Percentiles rank a stretch among this genome's conserved stretches.
phyloP scores from a whole-genome alignment of 345 rosid genomes.

The Rubroshorea leprosula region DNA sequence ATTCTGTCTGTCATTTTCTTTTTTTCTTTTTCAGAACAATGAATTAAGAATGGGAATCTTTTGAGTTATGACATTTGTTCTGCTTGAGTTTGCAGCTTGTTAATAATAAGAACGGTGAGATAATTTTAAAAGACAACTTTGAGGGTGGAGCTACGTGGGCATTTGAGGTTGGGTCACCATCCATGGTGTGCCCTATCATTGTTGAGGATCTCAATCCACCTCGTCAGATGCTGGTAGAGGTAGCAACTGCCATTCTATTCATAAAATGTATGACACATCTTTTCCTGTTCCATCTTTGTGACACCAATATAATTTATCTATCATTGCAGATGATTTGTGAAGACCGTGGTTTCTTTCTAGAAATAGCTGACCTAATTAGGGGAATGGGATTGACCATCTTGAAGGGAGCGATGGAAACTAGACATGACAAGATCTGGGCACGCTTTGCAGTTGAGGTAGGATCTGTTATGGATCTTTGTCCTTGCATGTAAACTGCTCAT shows the following conservation, averaged over 20 bases:
- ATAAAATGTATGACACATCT: constrained; percentile 2
- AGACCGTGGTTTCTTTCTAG: constrained; percentile 88
- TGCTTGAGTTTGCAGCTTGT: constrained; percentile 40
- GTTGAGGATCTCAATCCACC: constrained; percentile 92
- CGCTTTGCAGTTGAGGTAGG: constrained; percentile 86
- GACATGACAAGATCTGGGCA: constrained; percentile 82
- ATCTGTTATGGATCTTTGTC: background rate
- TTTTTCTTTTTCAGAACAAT: no score
- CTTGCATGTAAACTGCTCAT: no score
- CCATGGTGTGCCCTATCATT: constrained; percentile 84
- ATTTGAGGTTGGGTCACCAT: constrained; percentile 86
- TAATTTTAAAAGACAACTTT: constrained; percentile 47
- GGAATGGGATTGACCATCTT: constrained; percentile 91
- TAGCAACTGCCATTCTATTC: constrained; percentile 15
- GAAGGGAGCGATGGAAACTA: constrained; percentile 87
- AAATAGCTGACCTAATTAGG: constrained; percentile 83
- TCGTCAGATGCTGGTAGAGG: constrained; percentile 94
- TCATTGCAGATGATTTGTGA: constrained; percentile 85
- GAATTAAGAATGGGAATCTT: no score
- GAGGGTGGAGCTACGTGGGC: constrained; percentile 99
- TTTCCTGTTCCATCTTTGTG: constrained; percentile 1
- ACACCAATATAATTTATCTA: constrained; percentile 4
- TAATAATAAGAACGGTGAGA: constrained; percentile 48
- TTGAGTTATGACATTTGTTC: background rate
- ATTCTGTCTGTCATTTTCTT: no score